phyloP scores from a whole-genome alignment of 2,329 filamentous ascomycete genomes.

The Amesomyces nigricolor region DNA sequence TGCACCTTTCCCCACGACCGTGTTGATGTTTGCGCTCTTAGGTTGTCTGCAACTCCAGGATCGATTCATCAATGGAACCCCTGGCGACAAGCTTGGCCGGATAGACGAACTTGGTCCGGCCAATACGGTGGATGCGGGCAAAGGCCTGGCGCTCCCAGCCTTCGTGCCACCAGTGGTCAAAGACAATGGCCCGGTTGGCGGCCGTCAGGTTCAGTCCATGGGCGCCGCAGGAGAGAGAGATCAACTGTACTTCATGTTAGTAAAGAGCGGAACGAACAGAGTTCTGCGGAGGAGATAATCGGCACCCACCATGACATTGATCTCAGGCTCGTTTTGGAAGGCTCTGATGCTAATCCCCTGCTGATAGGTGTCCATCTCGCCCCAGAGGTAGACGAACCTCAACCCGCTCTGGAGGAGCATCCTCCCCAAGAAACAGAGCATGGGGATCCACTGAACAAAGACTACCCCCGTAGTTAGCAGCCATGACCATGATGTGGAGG shows the following conservation, averaged over 20 bases:
- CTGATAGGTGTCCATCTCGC: neutral
- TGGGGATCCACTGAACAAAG: conserved; percentile 15
- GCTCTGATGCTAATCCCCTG: conserved; percentile 5
- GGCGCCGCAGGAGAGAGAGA: conserved; percentile 10
- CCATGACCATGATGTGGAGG: too few relatives aligned
- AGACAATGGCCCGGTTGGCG: conserved; percentile 17
- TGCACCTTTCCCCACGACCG: too few relatives aligned
- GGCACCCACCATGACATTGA: conserved; percentile 18
- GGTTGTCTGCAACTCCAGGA: conserved; percentile 5
- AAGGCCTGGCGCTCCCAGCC: conserved; percentile 16
- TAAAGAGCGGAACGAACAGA: too few relatives aligned
- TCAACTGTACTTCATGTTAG: too few relatives aligned
- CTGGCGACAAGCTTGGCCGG: conserved; percentile 4
- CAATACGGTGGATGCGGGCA: conserved; percentile 17
- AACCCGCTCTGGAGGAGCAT: conserved; percentile 15
- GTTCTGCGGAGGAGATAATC: too few relatives aligned
- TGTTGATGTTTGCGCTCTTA: conserved; percentile 7
- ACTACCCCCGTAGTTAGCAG: conserved; percentile 8
- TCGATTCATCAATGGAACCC: conserved; percentile 11
- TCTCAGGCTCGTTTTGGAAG: conserved; percentile 1
- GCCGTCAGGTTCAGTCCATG: conserved; percentile 18
- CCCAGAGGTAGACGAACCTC: conserved; percentile 18
- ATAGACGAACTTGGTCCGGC: too few relatives aligned
- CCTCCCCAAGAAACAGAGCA: conserved; percentile 11
- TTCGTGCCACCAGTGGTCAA: conserved; percentile 19